Evolutionary conservation across 495 filamentous ascomycete species (phyloP), one percentile per base, ranked within the genome.

Genomic region (Xylaria scruposa): DNA sequence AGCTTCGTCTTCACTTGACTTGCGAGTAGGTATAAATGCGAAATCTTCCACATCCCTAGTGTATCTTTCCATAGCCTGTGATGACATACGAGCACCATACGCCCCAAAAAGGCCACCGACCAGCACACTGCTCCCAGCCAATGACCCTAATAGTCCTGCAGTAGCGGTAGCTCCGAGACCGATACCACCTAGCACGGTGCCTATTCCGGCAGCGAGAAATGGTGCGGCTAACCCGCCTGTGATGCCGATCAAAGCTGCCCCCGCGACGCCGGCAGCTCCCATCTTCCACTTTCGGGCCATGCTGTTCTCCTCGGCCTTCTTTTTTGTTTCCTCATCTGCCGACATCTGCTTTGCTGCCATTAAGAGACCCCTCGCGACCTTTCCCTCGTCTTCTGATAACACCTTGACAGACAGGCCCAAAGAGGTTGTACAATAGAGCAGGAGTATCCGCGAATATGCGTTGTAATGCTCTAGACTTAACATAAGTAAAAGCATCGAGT

Each of bases 31-130:
- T 4, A 97, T 79, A 74, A 99, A 97, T 0, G 91, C 94, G 78
- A 98, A 97, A 78, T 98, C 95, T 64, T 92, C 87, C 8, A 98
- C 92, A 72, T 98, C 94, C 68, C 88, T 89, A 10, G 94, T 92
- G 79, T 97, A 97, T 67, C 90, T 87, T 70, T 97, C 94, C 89
- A 98, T 79, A 12, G 77, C 77, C 72, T 91, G 84, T 3, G 92
- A 90, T 3, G 92, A 92, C 90, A 94, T 93, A 76, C 92, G 88
- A 10, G 90, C 93, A 7, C 94, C 94, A 74, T 96, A 97, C 3
- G 94, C 92, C 13, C 95, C 95, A 75, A 99, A 97, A 2, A 98
- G 78, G 47, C 92, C 87, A 2, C 94, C 95, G 10, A 97, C 91
- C n/a, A 95, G 81, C 8, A 95, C 88, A 10, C 89, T 86, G 74